Evolutionary conservation across 2,329 filamentous ascomycete species (phyloP).

Genomic region (Talaromyces rugulosus): DNA sequence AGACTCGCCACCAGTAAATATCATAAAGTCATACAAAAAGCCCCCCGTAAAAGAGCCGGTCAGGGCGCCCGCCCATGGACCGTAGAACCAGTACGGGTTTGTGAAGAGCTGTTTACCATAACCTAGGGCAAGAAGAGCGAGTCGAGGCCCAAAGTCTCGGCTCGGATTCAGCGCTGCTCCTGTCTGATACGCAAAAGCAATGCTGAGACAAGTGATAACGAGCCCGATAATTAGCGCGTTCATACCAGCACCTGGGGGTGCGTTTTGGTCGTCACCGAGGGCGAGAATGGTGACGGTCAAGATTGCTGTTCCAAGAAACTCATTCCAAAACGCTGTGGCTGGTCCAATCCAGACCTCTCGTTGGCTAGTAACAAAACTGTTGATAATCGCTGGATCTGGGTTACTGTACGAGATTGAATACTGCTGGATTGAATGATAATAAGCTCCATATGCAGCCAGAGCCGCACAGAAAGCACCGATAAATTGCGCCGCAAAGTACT

Average conservation of each 20-base stretch:
- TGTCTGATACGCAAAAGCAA: slow-evolving; percentile 45
- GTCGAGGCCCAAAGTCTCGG: slow-evolving; percentile 48
- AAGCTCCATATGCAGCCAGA: slow-evolving; percentile 45
- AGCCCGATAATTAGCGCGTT: slow-evolving; percentile 48
- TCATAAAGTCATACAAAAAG: slow-evolving; percentile 50
- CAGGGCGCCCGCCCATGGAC: slow-evolving; percentile 38
- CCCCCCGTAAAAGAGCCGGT: slow-evolving; percentile 40
- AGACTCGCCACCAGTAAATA: slow-evolving; percentile 48
- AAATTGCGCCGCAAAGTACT: slow-evolving; percentile 51
- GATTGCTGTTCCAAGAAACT: slow-evolving; percentile 43
- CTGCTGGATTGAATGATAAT: slow-evolving; percentile 29
- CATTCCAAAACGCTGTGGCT: slow-evolving; percentile 44
- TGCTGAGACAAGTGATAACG: slow-evolving; percentile 29
- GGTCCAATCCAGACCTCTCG: slow-evolving; percentile 35
- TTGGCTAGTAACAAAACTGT: slow-evolving; percentile 45
- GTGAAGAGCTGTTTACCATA: slow-evolving; percentile 41
- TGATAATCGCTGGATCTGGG: slow-evolving; percentile 26
- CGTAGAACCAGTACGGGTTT: slow-evolving; percentile 46
- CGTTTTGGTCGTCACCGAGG: slow-evolving; percentile 45
- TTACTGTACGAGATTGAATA: slow-evolving; percentile 26
- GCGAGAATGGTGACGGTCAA: slow-evolving; percentile 42
- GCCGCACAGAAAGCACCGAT: slow-evolving; percentile 49
- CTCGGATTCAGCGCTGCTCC: slow-evolving; percentile 48
- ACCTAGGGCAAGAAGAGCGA: slow-evolving; percentile 43
- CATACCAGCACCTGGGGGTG: slow-evolving; percentile 49